Base-by-base conservation (phyloP, 2,329 filamentous ascomycete species). In the Lecanoromycetidae sp. region DNA sequence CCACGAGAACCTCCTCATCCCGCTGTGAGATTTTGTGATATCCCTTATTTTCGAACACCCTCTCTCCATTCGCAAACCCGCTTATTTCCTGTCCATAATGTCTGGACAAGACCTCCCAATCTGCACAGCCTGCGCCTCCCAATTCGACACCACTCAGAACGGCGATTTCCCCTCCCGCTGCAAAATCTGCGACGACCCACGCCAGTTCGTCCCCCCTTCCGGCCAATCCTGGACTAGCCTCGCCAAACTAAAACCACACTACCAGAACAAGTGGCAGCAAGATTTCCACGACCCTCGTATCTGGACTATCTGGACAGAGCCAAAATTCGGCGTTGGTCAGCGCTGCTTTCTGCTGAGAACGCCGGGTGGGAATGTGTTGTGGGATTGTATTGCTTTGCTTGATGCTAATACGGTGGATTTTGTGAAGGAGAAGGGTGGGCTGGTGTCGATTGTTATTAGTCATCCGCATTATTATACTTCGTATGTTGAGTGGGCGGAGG, bases 381-480 rank as follows among this genome's bases (percentile, higher is more conserved):
- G 85, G 85, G 86, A 91, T 62, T 79, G 82, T 52, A 68, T 91
- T 48, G 74, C 83, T 0, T 76, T 79, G 53, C 66, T 91, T 3
- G 82, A 88, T 59, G 63, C 72, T 1, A 71, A 71, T 3, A 88
- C 84, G 0, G 63, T 84, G 0, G 58, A 64, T 20, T 55, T 58
- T 47, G 47, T 55, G 12, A 63, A 47, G 76, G 90, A 56, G 69
- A 73, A 5, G 60, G 58, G 0, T 67, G 83, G 82, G 0, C 58
- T 93, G 10, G 67, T 68, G 27, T 84, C 80, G 0, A 87, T 91
- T 37, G 78, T 79, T 55, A 85, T 88, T 52, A 80, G 75, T 9
- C 84, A 93, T 63, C 86, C 86, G 44, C 86, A 93, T 60, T 93
- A 84, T 64, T 91, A 85, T 64, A 79, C 79, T 12, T 83, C 84